These are phyloP conservation scores for Oenanthe sinensis DNA, from an alignment of 129 eudicot species.

Conservation along the genomic window DNA sequence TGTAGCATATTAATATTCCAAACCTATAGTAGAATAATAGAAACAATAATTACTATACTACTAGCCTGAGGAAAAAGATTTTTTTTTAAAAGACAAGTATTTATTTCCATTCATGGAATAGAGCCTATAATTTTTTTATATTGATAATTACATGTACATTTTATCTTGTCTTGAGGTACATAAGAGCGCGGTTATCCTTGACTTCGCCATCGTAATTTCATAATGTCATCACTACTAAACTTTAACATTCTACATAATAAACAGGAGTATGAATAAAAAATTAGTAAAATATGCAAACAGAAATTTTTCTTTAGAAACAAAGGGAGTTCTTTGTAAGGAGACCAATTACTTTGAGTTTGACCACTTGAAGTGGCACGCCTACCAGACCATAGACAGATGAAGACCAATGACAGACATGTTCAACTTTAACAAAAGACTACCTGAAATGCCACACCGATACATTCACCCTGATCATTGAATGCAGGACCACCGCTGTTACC, in stretches of 20 bases:
- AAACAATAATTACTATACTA: not conserved
- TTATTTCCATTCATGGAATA: not conserved
- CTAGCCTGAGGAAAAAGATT: not conserved
- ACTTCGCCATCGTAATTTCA: not conserved
- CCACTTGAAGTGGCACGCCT: not conserved
- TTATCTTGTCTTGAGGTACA: not conserved
- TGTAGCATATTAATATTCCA: not conserved
- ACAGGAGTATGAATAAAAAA: not conserved
- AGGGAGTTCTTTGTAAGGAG: conserved; percentile 1
- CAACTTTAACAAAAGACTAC: conserved; percentile 32
- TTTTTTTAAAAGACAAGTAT: too few species aligned
- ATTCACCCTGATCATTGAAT: conserved; percentile 88
- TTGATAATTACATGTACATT: not conserved
- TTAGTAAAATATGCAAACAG: not conserved
- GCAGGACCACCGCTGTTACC: conserved; percentile 99
- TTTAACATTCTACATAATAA: not conserved
- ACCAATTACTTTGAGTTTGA: not conserved
- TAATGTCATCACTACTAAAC: not conserved
- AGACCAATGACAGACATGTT: conserved; percentile 1
- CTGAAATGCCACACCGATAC: conserved; percentile 99
- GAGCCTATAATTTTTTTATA: not conserved
- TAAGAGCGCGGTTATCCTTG: not conserved
- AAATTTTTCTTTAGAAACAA: not conserved
- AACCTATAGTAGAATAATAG: conserved; percentile 1
- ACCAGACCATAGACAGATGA: not conserved